phyloP scores from a whole-genome alignment of 2,329 filamentous ascomycete species.

The Phoma herbarum region DNA sequence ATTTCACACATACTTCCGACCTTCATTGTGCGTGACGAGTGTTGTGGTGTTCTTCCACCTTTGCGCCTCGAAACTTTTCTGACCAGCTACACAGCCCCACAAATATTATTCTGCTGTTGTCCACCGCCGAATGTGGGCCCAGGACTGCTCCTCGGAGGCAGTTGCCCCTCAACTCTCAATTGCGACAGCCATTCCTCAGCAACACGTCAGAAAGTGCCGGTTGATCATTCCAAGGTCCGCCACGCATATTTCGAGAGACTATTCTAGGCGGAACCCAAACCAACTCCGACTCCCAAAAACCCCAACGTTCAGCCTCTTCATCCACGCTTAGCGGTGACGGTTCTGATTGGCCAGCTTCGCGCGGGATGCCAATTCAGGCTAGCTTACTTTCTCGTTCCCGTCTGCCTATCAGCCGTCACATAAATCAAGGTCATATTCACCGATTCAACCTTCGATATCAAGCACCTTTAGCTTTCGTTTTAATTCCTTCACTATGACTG shows the following conservation, averaged over 20 bases:
- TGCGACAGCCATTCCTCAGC: background rate
- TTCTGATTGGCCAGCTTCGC: conserved; percentile 13
- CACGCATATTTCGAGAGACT: too few species aligned
- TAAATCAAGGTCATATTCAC: conserved; percentile 7
- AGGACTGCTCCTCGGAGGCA: background rate
- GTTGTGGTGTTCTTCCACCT: conserved; percentile 22
- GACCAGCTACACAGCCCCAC: background rate
- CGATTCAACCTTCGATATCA: background rate
- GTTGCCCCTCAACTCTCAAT: conserved; percentile 1
- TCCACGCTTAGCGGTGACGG: conserved; percentile 4
- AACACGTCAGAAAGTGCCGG: background rate
- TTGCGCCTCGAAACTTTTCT: conserved; percentile 32
- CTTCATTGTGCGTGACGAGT: conserved; percentile 47
- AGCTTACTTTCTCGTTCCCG: conserved; percentile 8
- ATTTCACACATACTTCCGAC: conserved; percentile 51
- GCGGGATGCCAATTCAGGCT: conserved; percentile 13
- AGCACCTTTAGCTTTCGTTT: background rate
- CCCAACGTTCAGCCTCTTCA: conserved; percentile 3
- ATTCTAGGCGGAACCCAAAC: background rate
- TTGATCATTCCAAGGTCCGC: background rate
- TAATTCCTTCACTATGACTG: conserved; percentile 36
- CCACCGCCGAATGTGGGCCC: background rate
- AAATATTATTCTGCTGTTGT: conserved; percentile 4
- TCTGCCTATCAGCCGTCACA: conserved; percentile 5
- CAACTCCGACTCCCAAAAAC: background rate